Base-by-base conservation (phyloP, 305 asterid species). In the Fraxinus platypoda region DNA sequence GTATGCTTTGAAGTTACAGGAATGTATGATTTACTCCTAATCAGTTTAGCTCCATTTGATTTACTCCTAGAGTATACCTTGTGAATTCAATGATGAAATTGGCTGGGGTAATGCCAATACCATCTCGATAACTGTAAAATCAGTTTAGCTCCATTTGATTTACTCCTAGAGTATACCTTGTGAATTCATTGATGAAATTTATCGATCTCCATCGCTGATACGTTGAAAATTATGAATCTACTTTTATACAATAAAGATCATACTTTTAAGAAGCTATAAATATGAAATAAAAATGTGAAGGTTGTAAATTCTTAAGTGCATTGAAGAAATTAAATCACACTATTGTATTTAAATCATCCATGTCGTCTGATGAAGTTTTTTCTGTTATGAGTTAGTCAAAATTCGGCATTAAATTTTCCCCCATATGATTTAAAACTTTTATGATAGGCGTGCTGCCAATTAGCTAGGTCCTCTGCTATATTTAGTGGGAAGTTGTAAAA, bases 1-100 rank as follows among this genome's bases (percentile, higher is more conserved):
- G 99, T 94, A 87, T 81, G 92, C 80, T 59, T 70, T 15, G 74
- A 66, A 25, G 35, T 66, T 66, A 26, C 35, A 9, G 37, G 37
- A 28, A 11, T 25, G 31, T 28, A 66, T 66, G 31, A 25, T 66
- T 64, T 66, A 75, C 35, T 49, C 78, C 66, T 78, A 49, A 23
- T 81, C 68, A 19, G 75, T 54, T 13, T 11, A 59, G 41, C 71
- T 78, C 43, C 23, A 31, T 81, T 8, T 66, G 21, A 13, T 23
- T 66, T 28, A 77, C 85, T 79, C 57, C 41, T 81, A 43, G 74
- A 64, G 77, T 82, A 66, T 25, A 66, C 34, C 35, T 66, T 46
- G 43, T 54, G 43, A 46, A 33, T 64, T 62, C 4, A 17, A 38
- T 13, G 25, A 73, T 19, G 79, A 81, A 41, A 43, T 21, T 78